Evolutionary conservation across 2,329 filamentous ascomycete species (phyloP).

Genomic region (Penicillium sp.): DNA sequence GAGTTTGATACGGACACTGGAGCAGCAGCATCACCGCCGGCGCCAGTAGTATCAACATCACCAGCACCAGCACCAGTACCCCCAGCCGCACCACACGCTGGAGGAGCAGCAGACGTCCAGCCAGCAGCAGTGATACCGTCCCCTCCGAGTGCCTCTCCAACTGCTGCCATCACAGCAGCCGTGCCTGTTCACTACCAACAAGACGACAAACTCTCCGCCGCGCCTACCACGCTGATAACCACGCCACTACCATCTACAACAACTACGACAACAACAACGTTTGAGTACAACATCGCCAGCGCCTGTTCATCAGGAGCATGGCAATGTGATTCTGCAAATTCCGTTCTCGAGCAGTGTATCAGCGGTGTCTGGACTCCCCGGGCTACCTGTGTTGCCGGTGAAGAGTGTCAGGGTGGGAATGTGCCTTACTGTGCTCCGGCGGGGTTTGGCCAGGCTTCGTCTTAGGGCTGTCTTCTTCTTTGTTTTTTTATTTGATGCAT

Average conservation of each 20-base stretch:
- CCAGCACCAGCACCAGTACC: not conserved
- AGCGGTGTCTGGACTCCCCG: not conserved
- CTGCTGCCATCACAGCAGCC: not conserved
- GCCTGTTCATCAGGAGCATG: not conserved
- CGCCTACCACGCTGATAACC: not conserved
- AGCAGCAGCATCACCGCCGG: not conserved
- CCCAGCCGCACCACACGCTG: not conserved
- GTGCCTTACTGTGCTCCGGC: not conserved
- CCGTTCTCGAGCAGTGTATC: not conserved
- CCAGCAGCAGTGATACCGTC: not conserved
- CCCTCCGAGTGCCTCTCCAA: too few species aligned
- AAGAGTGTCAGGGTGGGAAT: not conserved
- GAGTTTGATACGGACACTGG: conserved; percentile 1
- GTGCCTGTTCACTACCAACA: not conserved
- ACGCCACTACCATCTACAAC: not conserved
- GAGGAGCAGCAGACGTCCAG: not conserved
- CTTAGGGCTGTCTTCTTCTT: not conserved
- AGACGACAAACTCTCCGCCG: not conserved
- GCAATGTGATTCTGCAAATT: not conserved
- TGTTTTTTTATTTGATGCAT: not conserved
- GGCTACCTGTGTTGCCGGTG: not conserved
- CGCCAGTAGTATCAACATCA: not conserved
- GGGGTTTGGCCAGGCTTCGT: not conserved
- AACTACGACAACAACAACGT: not conserved
- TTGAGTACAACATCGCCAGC: too few species aligned